Conservation (phyloP, 495 filamentous ascomycete species). For the Penicillium ochrochloron region DNA sequence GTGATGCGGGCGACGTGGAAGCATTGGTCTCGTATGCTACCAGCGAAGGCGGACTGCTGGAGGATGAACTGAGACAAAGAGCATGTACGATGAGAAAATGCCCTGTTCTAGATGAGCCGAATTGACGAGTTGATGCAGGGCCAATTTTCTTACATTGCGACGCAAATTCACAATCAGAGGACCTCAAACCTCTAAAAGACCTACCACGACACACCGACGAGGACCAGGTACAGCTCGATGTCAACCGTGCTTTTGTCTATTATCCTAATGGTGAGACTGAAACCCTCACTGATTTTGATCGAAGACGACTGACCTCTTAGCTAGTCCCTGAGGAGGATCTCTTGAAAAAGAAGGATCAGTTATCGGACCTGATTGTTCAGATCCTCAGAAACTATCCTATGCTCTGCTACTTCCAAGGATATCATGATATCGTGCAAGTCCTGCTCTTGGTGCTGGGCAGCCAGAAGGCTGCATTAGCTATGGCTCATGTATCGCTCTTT, state of each 20-base stretch:
- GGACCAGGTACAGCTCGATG: slow-evolving; percentile 86
- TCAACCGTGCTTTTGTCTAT: slow-evolving; percentile 95
- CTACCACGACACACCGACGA: slow-evolving; percentile 79
- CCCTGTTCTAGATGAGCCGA: neutral
- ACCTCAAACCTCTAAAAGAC: slow-evolving; percentile 50
- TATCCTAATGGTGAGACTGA: slow-evolving; percentile 75
- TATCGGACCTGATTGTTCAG: slow-evolving; percentile 75
- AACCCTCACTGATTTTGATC: too few relatives aligned
- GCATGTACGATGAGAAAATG: slow-evolving; percentile 62
- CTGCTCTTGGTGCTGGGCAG: slow-evolving; percentile 80
- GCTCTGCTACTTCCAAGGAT: slow-evolving; percentile 97
- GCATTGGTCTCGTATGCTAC: slow-evolving; percentile 69
- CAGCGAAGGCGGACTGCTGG: slow-evolving; percentile 74
- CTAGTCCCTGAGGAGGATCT: slow-evolving; percentile 60
- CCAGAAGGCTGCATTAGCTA: slow-evolving; percentile 56
- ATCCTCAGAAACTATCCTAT: slow-evolving; percentile 80
- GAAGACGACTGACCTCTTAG: slow-evolving; percentile 14
- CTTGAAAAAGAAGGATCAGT: slow-evolving; percentile 65
- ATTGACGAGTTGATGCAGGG: slow-evolving; percentile 57
- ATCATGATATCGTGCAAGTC: slow-evolving; percentile 98
- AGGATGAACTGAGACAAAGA: slow-evolving; percentile 76
- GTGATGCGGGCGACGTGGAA: slow-evolving; percentile 63
- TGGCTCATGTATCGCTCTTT: slow-evolving; percentile 80
- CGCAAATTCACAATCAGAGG: slow-evolving; percentile 21
- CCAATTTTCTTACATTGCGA: slow-evolving; percentile 73